Evolutionary conservation across 805 yeast genomes (phyloP).

Genomic region (Vanderwaltozyma tropicalis): DNA sequence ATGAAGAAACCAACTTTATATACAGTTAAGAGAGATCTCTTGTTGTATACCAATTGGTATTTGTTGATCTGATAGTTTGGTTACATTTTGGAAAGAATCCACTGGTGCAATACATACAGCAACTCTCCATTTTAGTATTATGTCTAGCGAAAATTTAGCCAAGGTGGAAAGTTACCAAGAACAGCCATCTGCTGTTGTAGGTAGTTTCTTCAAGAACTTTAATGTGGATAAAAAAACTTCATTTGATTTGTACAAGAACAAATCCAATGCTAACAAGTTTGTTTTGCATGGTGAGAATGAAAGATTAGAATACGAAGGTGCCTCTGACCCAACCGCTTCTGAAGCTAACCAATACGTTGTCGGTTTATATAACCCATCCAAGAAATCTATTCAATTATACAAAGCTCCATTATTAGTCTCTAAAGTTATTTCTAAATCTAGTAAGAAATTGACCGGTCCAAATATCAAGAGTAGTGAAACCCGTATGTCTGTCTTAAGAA

Average conservation of each 20-base stretch:
- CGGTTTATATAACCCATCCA: slow-evolving; percentile 67
- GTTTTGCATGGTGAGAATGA: slow-evolving; percentile 72
- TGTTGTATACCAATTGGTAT: too few species aligned
- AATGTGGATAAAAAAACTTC: slow-evolving; percentile 45
- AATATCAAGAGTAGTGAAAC: slow-evolving; percentile 43
- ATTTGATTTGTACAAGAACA: slow-evolving; percentile 49
- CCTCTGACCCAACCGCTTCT: slow-evolving; percentile 29
- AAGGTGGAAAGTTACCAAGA: slow-evolving; percentile 32
- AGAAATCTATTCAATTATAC: slow-evolving; percentile 52
- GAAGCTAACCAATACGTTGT: slow-evolving; percentile 47
- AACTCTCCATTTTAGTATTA: too few species aligned
- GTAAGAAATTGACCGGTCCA: slow-evolving; percentile 51
- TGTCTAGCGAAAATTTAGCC: slow-evolving; percentile 6
- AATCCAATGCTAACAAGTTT: slow-evolving; percentile 27
- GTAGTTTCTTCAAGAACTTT: slow-evolving; percentile 75
- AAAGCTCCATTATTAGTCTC: slow-evolving; percentile 55
- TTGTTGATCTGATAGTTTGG: too few species aligned
- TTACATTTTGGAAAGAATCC: too few species aligned
- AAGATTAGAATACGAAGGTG: slow-evolving; percentile 64
- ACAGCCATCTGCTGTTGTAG: slow-evolving; percentile 43
- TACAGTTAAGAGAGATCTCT: too few species aligned
- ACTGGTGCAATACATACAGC: too few species aligned
- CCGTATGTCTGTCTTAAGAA: slow-evolving; percentile 50
- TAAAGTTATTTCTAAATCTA: slow-evolving; percentile 51
- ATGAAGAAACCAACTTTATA: too few species aligned